Conservation (phyloP, 768 basidiomycete species). For the Scleroderma citrinum region DNA sequence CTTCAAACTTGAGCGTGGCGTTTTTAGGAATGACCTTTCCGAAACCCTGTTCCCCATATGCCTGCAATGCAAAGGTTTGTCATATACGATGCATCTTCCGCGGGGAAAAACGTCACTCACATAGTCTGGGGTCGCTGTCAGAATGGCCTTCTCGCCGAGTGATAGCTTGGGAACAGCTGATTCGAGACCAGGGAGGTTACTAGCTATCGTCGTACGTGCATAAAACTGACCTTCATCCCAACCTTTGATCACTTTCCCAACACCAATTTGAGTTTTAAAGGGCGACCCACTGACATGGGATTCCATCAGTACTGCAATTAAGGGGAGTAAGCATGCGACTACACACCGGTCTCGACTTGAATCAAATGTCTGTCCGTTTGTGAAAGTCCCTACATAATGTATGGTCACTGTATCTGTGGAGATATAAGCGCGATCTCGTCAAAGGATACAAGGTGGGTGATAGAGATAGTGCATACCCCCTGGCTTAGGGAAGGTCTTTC, state of each 20-base stretch:
- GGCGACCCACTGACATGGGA: slow-evolving; percentile 41
- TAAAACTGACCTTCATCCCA: slow-evolving; percentile 77
- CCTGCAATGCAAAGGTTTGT: slow-evolving; percentile 34
- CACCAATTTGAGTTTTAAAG: slow-evolving; percentile 69
- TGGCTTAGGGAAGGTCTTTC: slow-evolving; percentile 53
- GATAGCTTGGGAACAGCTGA: slow-evolving; percentile 75
- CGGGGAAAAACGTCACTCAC: slow-evolving; percentile 39
- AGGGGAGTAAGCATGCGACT: slow-evolving; percentile 15
- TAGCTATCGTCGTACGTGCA: not conserved
- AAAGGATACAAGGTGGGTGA: slow-evolving; percentile 1
- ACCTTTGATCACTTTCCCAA: slow-evolving; percentile 80
- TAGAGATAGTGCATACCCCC: slow-evolving; percentile 50
- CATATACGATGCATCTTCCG: not conserved
- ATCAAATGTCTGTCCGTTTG: slow-evolving; percentile 62
- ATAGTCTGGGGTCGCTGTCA: slow-evolving; percentile 70
- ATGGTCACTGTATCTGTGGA: slow-evolving; percentile 60
- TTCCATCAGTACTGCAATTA: slow-evolving; percentile 3
- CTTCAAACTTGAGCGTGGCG: slow-evolving; percentile 72
- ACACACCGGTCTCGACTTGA: slow-evolving; percentile 68
- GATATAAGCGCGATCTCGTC: slow-evolving; percentile 20
- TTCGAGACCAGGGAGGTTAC: slow-evolving; percentile 9
- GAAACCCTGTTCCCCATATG: slow-evolving; percentile 69
- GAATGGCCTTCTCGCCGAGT: slow-evolving; percentile 62
- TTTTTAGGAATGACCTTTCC: slow-evolving; percentile 76
- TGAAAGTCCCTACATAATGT: slow-evolving; percentile 74